phyloP scores from a whole-genome alignment of 306 rosid species.

The Castanopsis chinensis region DNA sequence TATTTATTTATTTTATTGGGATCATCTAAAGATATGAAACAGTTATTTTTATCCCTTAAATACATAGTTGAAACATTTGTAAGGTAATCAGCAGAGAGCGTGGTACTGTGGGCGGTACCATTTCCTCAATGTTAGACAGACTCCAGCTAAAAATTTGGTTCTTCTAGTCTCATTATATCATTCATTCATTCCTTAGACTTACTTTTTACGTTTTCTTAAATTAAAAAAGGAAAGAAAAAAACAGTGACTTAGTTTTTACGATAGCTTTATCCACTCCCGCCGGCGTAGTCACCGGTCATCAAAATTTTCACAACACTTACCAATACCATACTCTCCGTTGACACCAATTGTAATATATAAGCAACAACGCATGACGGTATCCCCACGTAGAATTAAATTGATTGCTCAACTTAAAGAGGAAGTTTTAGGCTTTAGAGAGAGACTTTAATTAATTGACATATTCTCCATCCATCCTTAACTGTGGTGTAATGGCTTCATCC shows the following conservation, averaged over 20 bases:
- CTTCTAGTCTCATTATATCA: slow-evolving; percentile 18
- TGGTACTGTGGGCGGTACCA: slow-evolving; percentile 8
- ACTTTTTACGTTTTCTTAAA: slow-evolving; percentile 42
- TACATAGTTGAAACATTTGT: slow-evolving; percentile 5
- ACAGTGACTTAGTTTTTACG: slow-evolving; percentile 58
- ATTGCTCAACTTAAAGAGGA: neutral
- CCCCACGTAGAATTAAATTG: slow-evolving; percentile 27
- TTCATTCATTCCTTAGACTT: slow-evolving; percentile 45
- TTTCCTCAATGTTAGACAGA: neutral
- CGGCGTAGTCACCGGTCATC: slow-evolving; percentile 99
- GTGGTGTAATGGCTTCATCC: slow-evolving; percentile 54
- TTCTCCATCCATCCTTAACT: neutral
- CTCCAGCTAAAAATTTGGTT: slow-evolving; percentile 11
- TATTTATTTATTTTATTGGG: slow-evolving; percentile 58
- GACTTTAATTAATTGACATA: neutral
- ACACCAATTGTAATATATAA: slow-evolving; percentile 47
- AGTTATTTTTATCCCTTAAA: slow-evolving; percentile 21
- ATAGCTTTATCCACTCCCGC: slow-evolving; percentile 76
- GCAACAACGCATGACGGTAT: slow-evolving; percentile 18
- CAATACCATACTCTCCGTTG: slow-evolving; percentile 42
- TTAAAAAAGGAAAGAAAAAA: too few species aligned
- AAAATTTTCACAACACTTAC: slow-evolving; percentile 46
- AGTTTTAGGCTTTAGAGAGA: neutral
- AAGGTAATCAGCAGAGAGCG: slow-evolving; percentile 38
- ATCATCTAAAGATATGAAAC: slow-evolving; percentile 55